Evolutionary conservation across 805 yeast species (phyloP).

Genomic region (Jamesozyma spencerorum): DNA sequence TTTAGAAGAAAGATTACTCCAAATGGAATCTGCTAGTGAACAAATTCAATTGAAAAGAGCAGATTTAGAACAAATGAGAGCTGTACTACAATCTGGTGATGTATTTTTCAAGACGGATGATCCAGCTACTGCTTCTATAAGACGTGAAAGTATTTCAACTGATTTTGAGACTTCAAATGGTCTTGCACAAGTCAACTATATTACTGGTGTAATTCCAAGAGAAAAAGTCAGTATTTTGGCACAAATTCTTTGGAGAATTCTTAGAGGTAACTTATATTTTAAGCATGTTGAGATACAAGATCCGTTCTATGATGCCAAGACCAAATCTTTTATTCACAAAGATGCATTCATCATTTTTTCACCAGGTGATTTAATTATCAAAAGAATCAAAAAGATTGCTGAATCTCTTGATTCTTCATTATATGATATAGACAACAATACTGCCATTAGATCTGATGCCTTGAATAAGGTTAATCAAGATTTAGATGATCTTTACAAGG

Average conservation of each 20-base stretch:
- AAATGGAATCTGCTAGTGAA: conserved; percentile 61
- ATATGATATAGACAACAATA: conserved; percentile 44
- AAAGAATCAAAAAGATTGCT: conserved; percentile 54
- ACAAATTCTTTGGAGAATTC: conserved; percentile 63
- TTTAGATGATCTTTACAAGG: conserved; percentile 41
- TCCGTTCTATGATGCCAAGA: conserved; percentile 46
- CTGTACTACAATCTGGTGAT: conserved; percentile 42
- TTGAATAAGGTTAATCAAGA: conserved; percentile 32
- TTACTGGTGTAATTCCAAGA: conserved; percentile 59
- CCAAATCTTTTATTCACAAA: conserved; percentile 42
- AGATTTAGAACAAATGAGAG: conserved; percentile 55
- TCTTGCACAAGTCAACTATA: conserved; percentile 31
- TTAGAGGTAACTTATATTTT: conserved; percentile 63
- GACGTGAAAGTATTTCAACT: conserved; percentile 9
- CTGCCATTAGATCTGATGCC: conserved; percentile 32
- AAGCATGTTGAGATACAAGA: conserved; percentile 48
- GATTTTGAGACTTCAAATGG: conserved; percentile 21
- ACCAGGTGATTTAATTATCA: conserved; percentile 54
- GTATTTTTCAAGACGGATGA: conserved; percentile 34
- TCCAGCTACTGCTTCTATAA: conserved; percentile 6
- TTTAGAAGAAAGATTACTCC: conserved; percentile 65
- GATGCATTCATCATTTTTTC: conserved; percentile 60
- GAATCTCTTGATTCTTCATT: conserved; percentile 59
- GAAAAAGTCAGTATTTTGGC: conserved; percentile 52
- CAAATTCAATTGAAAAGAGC: conserved; percentile 46